A percentile compares a stretch with the other conserved stretches of the same genome.
phyloP scores from a whole-genome alignment of 176 grass and related monocot species.

The Aegilops bicornis region DNA sequence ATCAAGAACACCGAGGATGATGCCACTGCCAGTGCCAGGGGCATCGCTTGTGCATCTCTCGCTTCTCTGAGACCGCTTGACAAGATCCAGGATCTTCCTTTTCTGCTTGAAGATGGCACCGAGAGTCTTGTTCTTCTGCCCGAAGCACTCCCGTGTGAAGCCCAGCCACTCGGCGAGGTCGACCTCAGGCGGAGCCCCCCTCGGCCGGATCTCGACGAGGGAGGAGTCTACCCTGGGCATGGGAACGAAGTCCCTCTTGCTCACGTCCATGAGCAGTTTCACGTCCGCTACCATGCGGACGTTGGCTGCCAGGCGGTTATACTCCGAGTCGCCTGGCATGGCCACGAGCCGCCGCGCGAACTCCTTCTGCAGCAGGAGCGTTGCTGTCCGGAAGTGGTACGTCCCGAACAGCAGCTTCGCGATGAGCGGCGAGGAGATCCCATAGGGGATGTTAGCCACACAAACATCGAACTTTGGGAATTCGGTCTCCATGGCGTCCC shows the following conservation, averaged over 20 bases:
- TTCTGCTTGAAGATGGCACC: slow-evolving; percentile 95
- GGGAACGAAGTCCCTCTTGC: slow-evolving; percentile 79
- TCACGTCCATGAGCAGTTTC: slow-evolving; percentile 67
- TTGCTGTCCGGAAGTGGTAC: slow-evolving; percentile 59
- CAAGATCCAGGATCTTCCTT: slow-evolving; percentile 65
- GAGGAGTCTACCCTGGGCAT: slow-evolving; percentile 85
- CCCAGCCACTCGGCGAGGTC: slow-evolving; percentile 75
- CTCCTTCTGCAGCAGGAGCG: slow-evolving; percentile 82
- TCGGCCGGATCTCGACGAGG: slow-evolving; percentile 65
- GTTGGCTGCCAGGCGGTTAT: slow-evolving; percentile 81
- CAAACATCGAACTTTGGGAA: slow-evolving; percentile 75
- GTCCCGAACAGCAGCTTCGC: slow-evolving; percentile 74
- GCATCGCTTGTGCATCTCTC: neutral
- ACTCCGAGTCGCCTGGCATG: slow-evolving; percentile 66
- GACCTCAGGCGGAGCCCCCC: neutral
- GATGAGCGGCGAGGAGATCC: slow-evolving; percentile 80
- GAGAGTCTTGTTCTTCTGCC: slow-evolving; percentile 87
- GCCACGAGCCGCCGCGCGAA: slow-evolving; percentile 70
- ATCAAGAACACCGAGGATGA: neutral
- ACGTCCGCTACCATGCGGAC: slow-evolving; percentile 54
- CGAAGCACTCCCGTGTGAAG: slow-evolving; percentile 73
- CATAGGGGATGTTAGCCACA: slow-evolving; percentile 88
- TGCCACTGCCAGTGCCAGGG: no score
- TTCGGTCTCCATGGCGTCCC: slow-evolving; percentile 62
- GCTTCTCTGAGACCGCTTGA: slow-evolving; percentile 23